Evolutionary conservation across 768 basidiomycete species (phyloP), one percentile per base, ranked within the genome.

Genomic region (Fomitopsis serialis): DNA sequence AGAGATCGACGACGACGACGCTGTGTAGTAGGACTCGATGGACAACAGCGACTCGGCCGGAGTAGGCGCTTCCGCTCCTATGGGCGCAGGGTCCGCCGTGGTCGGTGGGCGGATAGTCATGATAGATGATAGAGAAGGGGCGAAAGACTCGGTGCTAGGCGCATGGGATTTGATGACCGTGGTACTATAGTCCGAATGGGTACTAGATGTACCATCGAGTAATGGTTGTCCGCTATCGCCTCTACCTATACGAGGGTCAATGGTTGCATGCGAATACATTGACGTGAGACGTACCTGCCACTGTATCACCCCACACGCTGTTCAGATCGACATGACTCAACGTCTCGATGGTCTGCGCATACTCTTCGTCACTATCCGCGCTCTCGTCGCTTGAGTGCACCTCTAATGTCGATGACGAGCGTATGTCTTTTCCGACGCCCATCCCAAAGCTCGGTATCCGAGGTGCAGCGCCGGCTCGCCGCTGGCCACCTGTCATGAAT

Each of bases 401-500:
- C 13, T 67, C 62, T 42, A 68, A 56, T 37, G 65, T 62, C 7
- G 74, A 72, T 32, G 73, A 72, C 34, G 66, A 66, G 44, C 79
- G 70, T 47, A 87, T 81, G 42, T 81, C 77, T 62, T 80, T 80
- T 2, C 79, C 85, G 15, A 87, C 71, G 19, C 83, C 88, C 70
- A 82, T 72, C 0, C 89, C 89, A 64, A 94, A 94, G 70, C 89
- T 93, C 0, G 91, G 91, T 55, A 94, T 94, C 15, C 92, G 76
- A n/a, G 85, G 88, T 0, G 73, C 81, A 3, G 71, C 68, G 12
- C 70, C 69, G 8, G 82, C 79, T 37, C 65, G 48, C 17, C 85
- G 77, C 66, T 80, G 86, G 3, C 76, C 74, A 10, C 81, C 81
- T 0, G 84, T 80, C 74, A 95, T 80, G 55, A 96, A 87, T 61